phyloP scores from a whole-genome alignment of 805 yeast species.

The Candida schatavii region DNA sequence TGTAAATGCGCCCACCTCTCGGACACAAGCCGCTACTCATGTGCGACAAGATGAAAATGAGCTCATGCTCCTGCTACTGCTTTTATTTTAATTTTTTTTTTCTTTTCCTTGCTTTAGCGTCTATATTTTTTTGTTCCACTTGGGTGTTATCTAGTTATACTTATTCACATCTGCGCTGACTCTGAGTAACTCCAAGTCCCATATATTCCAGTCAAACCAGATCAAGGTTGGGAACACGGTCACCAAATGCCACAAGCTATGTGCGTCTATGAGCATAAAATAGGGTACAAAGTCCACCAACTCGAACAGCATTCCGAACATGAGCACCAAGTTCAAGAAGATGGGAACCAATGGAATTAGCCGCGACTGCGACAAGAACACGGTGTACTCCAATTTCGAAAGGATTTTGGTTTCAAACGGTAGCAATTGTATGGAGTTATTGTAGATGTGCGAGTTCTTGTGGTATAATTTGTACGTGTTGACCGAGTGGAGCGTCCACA shows the following conservation, averaged over 20 bases:
- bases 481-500: constrained; percentile 36
- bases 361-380: constrained; percentile 21
- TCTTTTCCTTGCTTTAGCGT: neutral
- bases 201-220: constrained; percentile 62
- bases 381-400: constrained; percentile 27
- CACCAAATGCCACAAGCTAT: constrained; percentile 88
- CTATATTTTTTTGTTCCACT: neutral
- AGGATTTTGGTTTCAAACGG: constrained; percentile 39
- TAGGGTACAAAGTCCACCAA: constrained; percentile 35
- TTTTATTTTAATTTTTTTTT: neutral
- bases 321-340: constrained; percentile 29
- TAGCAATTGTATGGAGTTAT: constrained; percentile 34
- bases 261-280: constrained; percentile 61
- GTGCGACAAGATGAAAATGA: too few species aligned
- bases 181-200: constrained; percentile 40
- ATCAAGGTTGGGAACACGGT: constrained; percentile 79
- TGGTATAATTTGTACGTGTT: constrained; percentile 14
- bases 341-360: constrained; percentile 36
- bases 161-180: constrained; percentile 9
- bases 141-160: constrained; percentile 1
- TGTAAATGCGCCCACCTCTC: too few species aligned
- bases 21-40: too few species aligned
- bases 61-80: neutral
- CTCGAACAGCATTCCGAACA: constrained; percentile 32
- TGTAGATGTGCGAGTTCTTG: constrained; percentile 19